Percentiles rank a stretch among this genome's conserved stretches.
phyloP scores from a whole-genome alignment of 805 yeast genomes.

The Brettanomyces custersianus region DNA sequence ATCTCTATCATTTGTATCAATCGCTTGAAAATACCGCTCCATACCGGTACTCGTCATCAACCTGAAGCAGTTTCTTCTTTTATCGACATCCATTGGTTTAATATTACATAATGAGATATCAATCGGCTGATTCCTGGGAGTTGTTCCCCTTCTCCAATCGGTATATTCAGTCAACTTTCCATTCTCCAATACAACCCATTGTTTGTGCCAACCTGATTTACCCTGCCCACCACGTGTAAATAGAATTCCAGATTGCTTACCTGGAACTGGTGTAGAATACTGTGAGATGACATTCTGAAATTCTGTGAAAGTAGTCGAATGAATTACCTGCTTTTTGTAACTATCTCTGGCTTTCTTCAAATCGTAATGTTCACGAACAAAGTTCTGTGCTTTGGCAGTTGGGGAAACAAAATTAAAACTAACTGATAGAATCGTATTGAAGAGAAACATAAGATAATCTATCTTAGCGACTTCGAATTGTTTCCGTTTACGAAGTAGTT shows the following conservation, averaged over 20 bases:
- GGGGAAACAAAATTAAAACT: conserved; percentile 7
- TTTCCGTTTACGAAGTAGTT: conserved; percentile 22
- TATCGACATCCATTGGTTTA: conserved; percentile 32
- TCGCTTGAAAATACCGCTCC: conserved; percentile 68
- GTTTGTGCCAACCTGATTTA: conserved; percentile 76
- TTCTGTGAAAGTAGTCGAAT: conserved; percentile 13
- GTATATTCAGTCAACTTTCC: conserved; percentile 63
- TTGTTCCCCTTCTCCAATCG: conserved; percentile 70
- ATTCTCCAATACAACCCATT: conserved; percentile 70
- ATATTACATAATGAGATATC: conserved; percentile 61
- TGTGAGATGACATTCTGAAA: conserved; percentile 35
- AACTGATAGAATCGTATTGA: conserved; percentile 17
- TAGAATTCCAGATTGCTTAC: conserved; percentile 38
- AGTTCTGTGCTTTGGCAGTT: conserved; percentile 9
- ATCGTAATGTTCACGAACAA: conserved; percentile 6
- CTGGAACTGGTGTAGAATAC: conserved; percentile 14
- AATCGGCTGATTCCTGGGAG: conserved; percentile 55
- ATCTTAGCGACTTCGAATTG: conserved; percentile 23
- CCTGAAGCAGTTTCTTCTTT: conserved; percentile 58
- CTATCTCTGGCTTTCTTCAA: conserved; percentile 12
- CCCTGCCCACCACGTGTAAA: conserved; percentile 53
- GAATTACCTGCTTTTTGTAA: conserved; percentile 13
- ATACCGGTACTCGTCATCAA: conserved; percentile 59
- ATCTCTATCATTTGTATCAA: conserved; percentile 54
- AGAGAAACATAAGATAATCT: conserved; percentile 22